Conservation (phyloP, 331 rosid genomes). For the Acacia pycnantha region DNA sequence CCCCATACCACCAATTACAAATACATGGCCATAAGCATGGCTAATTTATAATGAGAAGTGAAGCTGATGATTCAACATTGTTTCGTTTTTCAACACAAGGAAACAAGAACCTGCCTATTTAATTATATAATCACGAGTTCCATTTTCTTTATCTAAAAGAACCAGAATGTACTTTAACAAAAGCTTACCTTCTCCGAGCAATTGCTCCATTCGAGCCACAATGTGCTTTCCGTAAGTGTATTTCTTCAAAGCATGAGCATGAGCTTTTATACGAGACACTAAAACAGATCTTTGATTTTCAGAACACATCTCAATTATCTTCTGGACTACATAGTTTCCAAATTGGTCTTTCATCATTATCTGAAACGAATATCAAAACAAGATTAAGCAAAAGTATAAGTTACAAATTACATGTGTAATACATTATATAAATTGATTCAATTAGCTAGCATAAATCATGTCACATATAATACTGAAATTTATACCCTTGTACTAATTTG, state of each 20-base stretch:
- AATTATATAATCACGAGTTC: not conserved
- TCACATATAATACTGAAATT: constrained; percentile 1
- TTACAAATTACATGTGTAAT: not conserved
- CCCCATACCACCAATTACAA: not conserved
- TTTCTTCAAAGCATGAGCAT: constrained; percentile 69
- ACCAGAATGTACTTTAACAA: not conserved
- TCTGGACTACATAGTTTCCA: constrained; percentile 75
- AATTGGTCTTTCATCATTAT: constrained; percentile 72
- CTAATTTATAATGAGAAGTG: not conserved
- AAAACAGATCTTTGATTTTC: constrained; percentile 50
- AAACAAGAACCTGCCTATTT: not conserved
- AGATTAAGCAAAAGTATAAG: not conserved
- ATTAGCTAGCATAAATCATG: not conserved
- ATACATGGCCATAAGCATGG: not conserved
- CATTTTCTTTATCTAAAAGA: constrained; percentile 3
- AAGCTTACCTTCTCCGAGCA: constrained; percentile 31
- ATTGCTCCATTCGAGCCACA: constrained; percentile 66
- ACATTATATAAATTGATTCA: not conserved
- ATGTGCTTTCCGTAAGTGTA: constrained; percentile 78
- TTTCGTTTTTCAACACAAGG: not conserved
- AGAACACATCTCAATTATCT: constrained; percentile 59
- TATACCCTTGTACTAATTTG: not conserved
- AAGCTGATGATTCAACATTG: constrained; percentile 4
- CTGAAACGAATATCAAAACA: constrained; percentile 34
- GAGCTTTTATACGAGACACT: constrained; percentile 50